Percentiles rank a stretch among this genome's conserved stretches.
These are phyloP conservation scores for Rhodotorula sp. DNA, from an alignment of 1,284 basidiomycete species.

Conservation along the genomic window DNA sequence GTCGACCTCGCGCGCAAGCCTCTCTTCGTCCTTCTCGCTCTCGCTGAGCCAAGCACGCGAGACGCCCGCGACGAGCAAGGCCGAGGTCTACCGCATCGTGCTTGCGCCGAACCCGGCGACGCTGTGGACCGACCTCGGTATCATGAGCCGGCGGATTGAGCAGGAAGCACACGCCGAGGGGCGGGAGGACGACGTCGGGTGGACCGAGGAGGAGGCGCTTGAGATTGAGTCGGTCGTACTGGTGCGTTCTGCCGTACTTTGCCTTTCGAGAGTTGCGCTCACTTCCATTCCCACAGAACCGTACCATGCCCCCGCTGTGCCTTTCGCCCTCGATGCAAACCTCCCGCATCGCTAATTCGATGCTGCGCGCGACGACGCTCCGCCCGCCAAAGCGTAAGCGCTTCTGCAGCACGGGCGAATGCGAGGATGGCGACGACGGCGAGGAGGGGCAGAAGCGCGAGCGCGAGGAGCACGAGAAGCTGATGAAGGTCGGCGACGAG, in stretches of 20 bases:
- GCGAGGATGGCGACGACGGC: conserved; percentile 26
- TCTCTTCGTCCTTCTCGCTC: conserved; percentile 28
- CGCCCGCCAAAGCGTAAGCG: conserved; percentile 41
- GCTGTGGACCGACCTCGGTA: conserved; percentile 44
- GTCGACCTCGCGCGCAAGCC: conserved; percentile 7
- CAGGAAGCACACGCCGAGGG: conserved; percentile 27
- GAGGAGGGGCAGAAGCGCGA: conserved; percentile 29
- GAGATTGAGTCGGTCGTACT: conserved; percentile 44
- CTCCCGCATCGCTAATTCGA: conserved; percentile 44
- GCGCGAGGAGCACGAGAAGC: conserved; percentile 35
- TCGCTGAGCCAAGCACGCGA: conserved; percentile 23
- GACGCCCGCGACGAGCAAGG: conserved; percentile 18
- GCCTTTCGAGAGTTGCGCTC: background rate
- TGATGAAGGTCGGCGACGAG: conserved; percentile 42
- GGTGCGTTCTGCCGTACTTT: conserved; percentile 14
- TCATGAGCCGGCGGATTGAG: conserved; percentile 29
- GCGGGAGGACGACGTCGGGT: conserved; percentile 16
- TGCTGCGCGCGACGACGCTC: conserved; percentile 44
- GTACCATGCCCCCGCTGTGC: conserved; percentile 44
- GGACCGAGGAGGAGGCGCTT: conserved; percentile 42
- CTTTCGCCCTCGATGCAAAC: conserved; percentile 45
- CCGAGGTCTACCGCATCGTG: conserved; percentile 46
- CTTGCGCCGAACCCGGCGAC: conserved; percentile 45
- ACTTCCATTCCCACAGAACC: conserved; percentile 26
- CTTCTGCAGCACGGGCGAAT: conserved; percentile 27